Conservation (phyloP, 2,329 filamentous ascomycete species). For the Myriosclerotinia curreyana region DNA sequence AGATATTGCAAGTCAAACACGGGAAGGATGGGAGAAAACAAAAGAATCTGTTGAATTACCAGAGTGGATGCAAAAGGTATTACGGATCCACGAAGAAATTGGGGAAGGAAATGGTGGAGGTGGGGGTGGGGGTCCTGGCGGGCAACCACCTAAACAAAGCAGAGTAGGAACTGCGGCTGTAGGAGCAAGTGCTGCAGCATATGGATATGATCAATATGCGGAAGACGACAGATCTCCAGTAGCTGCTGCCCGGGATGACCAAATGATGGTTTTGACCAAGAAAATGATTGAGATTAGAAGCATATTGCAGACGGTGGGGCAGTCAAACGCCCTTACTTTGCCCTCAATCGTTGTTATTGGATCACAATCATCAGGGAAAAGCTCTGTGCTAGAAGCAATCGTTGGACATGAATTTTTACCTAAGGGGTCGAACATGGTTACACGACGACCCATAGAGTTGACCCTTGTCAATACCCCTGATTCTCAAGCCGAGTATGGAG, state of each 20-base stretch:
- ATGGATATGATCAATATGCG: conserved; percentile 69
- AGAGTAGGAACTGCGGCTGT: conserved; percentile 62
- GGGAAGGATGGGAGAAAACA: conserved; percentile 76
- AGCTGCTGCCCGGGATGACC: conserved; percentile 79
- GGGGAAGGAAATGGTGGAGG: conserved; percentile 44
- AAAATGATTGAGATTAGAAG: conserved; percentile 99
- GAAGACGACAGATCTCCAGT: conserved; percentile 64
- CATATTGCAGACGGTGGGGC: conserved; percentile 85
- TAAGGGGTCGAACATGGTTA: conserved; percentile 99
- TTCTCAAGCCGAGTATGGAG: conserved; percentile 83
- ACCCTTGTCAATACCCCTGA: conserved; percentile 94
- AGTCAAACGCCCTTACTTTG: conserved; percentile 81
- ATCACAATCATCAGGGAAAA: conserved; percentile 97
- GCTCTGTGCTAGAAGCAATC: conserved; percentile 92
- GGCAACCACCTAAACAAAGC: conserved; percentile 55
- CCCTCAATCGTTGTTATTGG: conserved; percentile 99
- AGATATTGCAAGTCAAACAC: conserved; percentile 75
- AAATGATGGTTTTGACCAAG: conserved; percentile 99
- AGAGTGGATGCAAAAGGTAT: conserved; percentile 76
- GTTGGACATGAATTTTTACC: conserved; percentile 97
- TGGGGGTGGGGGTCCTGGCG: conserved; percentile 50
- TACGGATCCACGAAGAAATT: conserved; percentile 59
- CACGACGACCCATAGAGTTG: conserved; percentile 88
- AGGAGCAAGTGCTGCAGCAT: conserved; percentile 69
- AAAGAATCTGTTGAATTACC: conserved; percentile 71